These are phyloP conservation scores for Chamaecrista fasciculata DNA, from an alignment of 306 rosid species.

Conservation along the genomic window DNA sequence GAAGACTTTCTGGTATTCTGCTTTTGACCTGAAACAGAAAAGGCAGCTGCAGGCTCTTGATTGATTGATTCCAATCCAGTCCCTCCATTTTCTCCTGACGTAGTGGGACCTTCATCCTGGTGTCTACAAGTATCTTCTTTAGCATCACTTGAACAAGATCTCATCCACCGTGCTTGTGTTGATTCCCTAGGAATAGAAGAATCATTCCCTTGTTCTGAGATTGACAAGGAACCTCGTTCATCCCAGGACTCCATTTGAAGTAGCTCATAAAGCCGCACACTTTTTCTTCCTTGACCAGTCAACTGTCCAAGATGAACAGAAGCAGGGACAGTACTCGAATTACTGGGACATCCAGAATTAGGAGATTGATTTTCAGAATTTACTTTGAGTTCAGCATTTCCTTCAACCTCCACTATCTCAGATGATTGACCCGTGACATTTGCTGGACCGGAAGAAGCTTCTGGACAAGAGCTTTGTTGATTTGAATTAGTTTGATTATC, in stretches of 20 bases:
- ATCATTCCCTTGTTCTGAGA: slow-evolving; percentile 33
- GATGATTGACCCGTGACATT: slow-evolving; percentile 31
- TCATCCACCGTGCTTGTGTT: slow-evolving; percentile 24
- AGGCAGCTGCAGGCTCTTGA: slow-evolving; percentile 26
- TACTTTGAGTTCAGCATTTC: slow-evolving; percentile 27
- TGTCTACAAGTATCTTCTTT: slow-evolving; percentile 34
- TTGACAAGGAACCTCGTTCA: slow-evolving; percentile 33
- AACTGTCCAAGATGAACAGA: slow-evolving; percentile 44
- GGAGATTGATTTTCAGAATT: slow-evolving; percentile 25
- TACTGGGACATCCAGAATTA: slow-evolving; percentile 28
- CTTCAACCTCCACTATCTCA: slow-evolving; percentile 55
- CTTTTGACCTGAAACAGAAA: slow-evolving; percentile 40
- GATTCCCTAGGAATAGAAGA: slow-evolving; percentile 33
- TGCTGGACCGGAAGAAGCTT: slow-evolving; percentile 29
- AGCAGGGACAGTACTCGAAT: slow-evolving; percentile 24
- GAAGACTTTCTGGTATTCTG: slow-evolving; percentile 44
- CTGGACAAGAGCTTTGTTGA: slow-evolving; percentile 31
- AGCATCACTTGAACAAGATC: slow-evolving; percentile 30
- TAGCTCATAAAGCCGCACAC: slow-evolving; percentile 59
- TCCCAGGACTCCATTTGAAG: slow-evolving; percentile 68
- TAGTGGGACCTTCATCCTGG: slow-evolving; percentile 50
- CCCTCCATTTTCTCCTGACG: slow-evolving; percentile 52
- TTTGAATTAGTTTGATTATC: slow-evolving; percentile 33
- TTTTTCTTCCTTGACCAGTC: slow-evolving; percentile 57
- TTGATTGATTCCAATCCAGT: slow-evolving; percentile 30